A percentile compares a stretch with the other conserved stretches of the same genome.
These are phyloP conservation scores for Apophysomyces trapeziformis DNA, from an alignment of 371 early-diverging fungal species.

Conservation along the genomic window DNA sequence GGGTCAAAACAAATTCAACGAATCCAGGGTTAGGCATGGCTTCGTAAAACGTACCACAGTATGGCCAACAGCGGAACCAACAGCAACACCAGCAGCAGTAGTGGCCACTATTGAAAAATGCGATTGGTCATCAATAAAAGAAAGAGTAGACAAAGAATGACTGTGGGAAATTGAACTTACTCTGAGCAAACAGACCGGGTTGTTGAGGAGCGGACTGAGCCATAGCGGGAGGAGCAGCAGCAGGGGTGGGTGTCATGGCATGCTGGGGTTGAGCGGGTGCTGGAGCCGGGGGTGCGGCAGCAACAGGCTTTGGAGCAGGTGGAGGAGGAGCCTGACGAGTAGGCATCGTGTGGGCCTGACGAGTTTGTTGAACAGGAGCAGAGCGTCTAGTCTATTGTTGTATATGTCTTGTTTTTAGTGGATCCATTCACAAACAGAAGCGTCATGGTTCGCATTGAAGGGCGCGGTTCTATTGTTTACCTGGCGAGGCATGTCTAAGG, in stretches of 20 bases:
- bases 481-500: slow-evolving; percentile 8
- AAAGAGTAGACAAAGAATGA: neutral
- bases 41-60: slow-evolving; percentile 59
- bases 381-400: slow-evolving; percentile 52
- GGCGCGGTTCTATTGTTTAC: neutral
- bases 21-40: too few relatives aligned
- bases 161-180: slow-evolving; percentile 22
- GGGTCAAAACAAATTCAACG: too few relatives aligned
- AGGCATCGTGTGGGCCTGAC: slow-evolving; percentile 75
- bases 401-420: neutral
- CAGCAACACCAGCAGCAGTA: slow-evolving; percentile 95
- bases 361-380: slow-evolving; percentile 67
- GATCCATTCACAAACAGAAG: neutral
- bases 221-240: slow-evolving; percentile 46
- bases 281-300: slow-evolving; percentile 40
- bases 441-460: neutral
- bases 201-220: slow-evolving; percentile 65
- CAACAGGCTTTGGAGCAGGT: slow-evolving; percentile 41
- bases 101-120: slow-evolving; percentile 63
- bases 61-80: slow-evolving; percentile 84
- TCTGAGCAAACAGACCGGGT: slow-evolving; percentile 81
- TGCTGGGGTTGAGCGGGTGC: slow-evolving; percentile 42
- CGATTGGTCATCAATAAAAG: neutral
- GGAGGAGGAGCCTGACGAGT: slow-evolving; percentile 68
- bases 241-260: slow-evolving; percentile 41